Evolutionary conservation across 2,329 filamentous ascomycete species (phyloP).

Genomic region (Neurospora sp.): DNA sequence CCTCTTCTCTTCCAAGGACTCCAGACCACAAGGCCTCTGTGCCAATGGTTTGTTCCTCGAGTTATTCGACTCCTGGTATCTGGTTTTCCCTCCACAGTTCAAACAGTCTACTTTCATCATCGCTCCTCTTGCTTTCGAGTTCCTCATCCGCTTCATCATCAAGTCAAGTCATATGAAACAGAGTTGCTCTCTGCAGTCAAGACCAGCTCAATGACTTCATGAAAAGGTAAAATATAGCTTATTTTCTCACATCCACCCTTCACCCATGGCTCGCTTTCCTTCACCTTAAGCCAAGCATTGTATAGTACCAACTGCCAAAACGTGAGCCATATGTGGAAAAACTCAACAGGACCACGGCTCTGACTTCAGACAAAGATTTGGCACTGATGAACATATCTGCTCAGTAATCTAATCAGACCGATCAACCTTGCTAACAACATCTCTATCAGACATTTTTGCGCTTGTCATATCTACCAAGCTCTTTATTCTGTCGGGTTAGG

Average conservation of each 20-base stretch:
- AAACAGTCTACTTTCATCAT: not conserved
- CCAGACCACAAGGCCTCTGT: not conserved
- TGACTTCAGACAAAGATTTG: not conserved
- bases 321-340: not conserved
- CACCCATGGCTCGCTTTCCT: not conserved
- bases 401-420: not conserved
- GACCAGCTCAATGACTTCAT: not conserved
- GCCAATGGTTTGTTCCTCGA: not conserved
- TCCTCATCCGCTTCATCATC: not conserved
- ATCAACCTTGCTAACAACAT: not conserved
- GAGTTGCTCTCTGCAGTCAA: not conserved
- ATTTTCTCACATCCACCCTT: not conserved
- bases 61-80: not conserved
- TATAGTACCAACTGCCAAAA: not conserved
- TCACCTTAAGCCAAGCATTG: not conserved
- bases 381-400: not conserved
- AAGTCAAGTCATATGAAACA: not conserved
- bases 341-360: not conserved
- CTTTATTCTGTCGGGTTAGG: not conserved
- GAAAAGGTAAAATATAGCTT: not conserved
- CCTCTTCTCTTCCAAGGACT: not conserved
- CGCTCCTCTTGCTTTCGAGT: not conserved
- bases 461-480: not conserved
- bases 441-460: not conserved
- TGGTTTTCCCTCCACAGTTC: not conserved